Evolutionary conservation across 208 protist genomes (phyloP).

Genomic region (Angomonas ambiguus): DNA sequence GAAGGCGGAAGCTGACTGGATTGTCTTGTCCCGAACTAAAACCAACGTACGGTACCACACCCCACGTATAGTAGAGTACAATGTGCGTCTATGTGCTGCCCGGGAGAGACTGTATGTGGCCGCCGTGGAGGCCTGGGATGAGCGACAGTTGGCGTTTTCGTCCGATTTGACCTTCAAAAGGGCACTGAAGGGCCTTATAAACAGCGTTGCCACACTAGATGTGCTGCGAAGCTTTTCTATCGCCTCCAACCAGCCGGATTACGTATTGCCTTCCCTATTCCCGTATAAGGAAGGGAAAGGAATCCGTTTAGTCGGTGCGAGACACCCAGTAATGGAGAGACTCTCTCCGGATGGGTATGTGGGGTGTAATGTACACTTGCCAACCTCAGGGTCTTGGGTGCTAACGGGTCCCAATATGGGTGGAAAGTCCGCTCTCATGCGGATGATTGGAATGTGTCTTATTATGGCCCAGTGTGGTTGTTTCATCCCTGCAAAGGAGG

Average conservation of each 20-base stretch:
- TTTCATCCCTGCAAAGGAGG: slow-evolving; percentile 89
- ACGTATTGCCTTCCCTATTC: slow-evolving; percentile 34
- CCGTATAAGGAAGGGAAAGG: slow-evolving; percentile 6
- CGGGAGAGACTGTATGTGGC: slow-evolving; percentile 56
- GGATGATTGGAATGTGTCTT: slow-evolving; percentile 88
- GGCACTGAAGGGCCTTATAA: slow-evolving; percentile 36
- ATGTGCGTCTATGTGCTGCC: slow-evolving; percentile 56
- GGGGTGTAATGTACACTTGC: slow-evolving; percentile 47
- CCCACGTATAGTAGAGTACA: slow-evolving; percentile 43
- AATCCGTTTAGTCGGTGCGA: slow-evolving; percentile 41
- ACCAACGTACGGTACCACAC: slow-evolving; percentile 84
- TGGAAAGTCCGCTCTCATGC: slow-evolving; percentile 92
- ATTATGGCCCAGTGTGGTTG: slow-evolving; percentile 94
- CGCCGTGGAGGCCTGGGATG: slow-evolving; percentile 51
- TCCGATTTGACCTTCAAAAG: slow-evolving; percentile 20
- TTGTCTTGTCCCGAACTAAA: slow-evolving; percentile 74
- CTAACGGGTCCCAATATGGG: slow-evolving; percentile 96
- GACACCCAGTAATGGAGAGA: slow-evolving; percentile 70
- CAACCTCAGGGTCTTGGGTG: slow-evolving; percentile 54
- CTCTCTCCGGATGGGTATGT: slow-evolving; percentile 62
- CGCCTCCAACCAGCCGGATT: slow-evolving; percentile 50
- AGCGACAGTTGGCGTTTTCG: slow-evolving; percentile 31
- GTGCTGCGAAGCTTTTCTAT: slow-evolving; percentile 57
- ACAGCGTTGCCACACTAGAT: slow-evolving; percentile 49
- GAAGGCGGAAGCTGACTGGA: slow-evolving; percentile 54